Conservation (phyloP, 2,329 filamentous ascomycete species). For the Rutstroemia sp. region DNA sequence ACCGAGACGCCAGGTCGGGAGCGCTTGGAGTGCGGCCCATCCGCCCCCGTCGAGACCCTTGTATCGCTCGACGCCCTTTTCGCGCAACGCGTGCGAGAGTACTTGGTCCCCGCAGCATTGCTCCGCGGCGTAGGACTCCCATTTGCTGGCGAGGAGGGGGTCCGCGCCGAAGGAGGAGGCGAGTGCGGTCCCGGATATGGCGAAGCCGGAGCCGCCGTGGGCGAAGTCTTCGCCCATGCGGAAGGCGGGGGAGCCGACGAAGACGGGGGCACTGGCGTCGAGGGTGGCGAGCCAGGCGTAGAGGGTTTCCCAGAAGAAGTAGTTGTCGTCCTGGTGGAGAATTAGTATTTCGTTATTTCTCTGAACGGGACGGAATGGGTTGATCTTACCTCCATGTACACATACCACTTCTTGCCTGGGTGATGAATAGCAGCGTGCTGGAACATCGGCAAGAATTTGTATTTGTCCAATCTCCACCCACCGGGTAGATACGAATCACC, state of each 20-base stretch:
- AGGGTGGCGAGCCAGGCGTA: constrained; percentile 40
- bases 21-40: constrained; percentile 10
- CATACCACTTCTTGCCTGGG: constrained; percentile 49
- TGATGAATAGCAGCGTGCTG: constrained; percentile 44
- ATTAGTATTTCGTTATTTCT: not conserved
- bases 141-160: constrained; percentile 1
- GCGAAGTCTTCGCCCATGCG: constrained; percentile 39
- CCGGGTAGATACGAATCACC: constrained; percentile 13
- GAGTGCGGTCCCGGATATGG: constrained; percentile 46
- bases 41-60: constrained; percentile 9
- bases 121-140: constrained; percentile 5
- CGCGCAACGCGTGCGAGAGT: constrained; percentile 8
- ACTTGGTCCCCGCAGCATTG: constrained; percentile 15
- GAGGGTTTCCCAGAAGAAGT: constrained; percentile 47
- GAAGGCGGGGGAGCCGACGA: constrained; percentile 40
- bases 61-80: constrained; percentile 8
- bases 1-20: constrained; percentile 10
- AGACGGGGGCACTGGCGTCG: constrained; percentile 37
- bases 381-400: constrained; percentile 41
- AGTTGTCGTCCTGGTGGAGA: constrained; percentile 40
- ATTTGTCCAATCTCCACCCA: constrained; percentile 52
- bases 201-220: constrained; percentile 50
- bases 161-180: constrained; percentile 7
- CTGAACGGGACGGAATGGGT: not conserved
- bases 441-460: constrained; percentile 54